Base-by-base conservation (phyloP, 768 basidiomycete species). In the Dioszegia aurantiaca region DNA sequence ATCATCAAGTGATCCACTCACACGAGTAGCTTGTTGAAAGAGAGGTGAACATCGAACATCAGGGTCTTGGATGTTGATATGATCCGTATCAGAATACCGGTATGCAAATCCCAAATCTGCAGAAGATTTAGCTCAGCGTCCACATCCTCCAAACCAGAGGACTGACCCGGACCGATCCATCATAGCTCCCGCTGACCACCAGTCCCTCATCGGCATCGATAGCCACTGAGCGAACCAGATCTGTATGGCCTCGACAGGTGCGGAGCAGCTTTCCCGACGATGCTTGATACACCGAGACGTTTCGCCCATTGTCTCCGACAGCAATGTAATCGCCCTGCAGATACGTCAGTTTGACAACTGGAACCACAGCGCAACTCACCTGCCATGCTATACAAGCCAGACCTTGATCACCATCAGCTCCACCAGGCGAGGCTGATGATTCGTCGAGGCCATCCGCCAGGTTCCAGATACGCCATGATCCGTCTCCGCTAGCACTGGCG, bases 321-420 rank as follows among this genome's bases (percentile, higher is more conserved):
- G 65, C 47, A 31, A 69, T 58, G 24, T 55, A 49, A n/a, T 63
- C 43, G 46, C 57, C 70, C 63, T 69, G 19, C 0, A n/a, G n/a
- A n/a, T 17, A 0, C 12, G 43, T 59, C 42, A 31, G 56, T 27
- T 1, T 21, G 9, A 21, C 31, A n/a, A n/a, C n/a, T n/a, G n/a
- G n/a, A n/a, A n/a, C n/a, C n/a, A n/a, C n/a, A n/a, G n/a, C n/a
- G n/a, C 26, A 37, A 64, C 69, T 56, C 36, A 71, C 69, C 19
- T 55, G 24, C 66, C 68, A 70, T 14, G 41, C 59, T 0, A 70
- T 63, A 61, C 68, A 73, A 21, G 69, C 71, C 31, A 68, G 27
- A 5, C 64, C 17, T 12, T 49, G n/a, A 19, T 37, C 46, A 1
- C 49, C 56, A 8, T 40, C 60, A n/a, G n/a, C n/a, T n/a, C n/a